These are phyloP conservation scores for Jaenimonas drosophilae DNA, from an alignment of 208 protist genomes.

Conservation along the genomic window DNA sequence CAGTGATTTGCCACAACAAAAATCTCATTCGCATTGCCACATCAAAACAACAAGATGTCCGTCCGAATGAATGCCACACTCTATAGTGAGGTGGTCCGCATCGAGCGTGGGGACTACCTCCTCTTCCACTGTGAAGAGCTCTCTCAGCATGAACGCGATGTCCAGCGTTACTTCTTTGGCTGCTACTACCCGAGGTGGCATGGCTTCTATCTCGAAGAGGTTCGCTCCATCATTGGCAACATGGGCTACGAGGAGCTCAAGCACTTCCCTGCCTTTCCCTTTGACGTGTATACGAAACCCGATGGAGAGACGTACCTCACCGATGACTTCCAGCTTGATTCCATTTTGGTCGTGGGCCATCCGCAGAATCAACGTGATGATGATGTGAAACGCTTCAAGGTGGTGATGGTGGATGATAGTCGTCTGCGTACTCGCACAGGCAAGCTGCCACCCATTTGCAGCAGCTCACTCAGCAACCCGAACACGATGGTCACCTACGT, in stretches of 20 bases:
- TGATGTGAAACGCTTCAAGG: slow-evolving; percentile 71
- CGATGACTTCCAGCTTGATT: slow-evolving; percentile 73
- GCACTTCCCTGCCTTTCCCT: slow-evolving; percentile 71
- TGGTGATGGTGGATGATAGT: slow-evolving; percentile 66
- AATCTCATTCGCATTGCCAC: too few relatives aligned
- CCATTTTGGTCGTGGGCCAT: slow-evolving; percentile 45
- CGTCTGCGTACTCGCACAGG: slow-evolving; percentile 41
- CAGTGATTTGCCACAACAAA: too few relatives aligned
- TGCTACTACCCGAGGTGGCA: slow-evolving; percentile 88
- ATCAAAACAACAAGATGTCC: slow-evolving; percentile 25
- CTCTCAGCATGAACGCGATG: slow-evolving; percentile 48
- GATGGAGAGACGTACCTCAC: slow-evolving; percentile 70
- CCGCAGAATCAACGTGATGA: slow-evolving; percentile 82
- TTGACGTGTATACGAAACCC: slow-evolving; percentile 75
- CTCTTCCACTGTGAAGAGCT: slow-evolving; percentile 77
- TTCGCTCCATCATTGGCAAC: slow-evolving; percentile 69
- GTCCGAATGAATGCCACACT: slow-evolving; percentile 67
- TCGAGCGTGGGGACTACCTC: slow-evolving; percentile 72
- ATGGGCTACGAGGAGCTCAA: slow-evolving; percentile 59
- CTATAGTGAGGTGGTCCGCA: slow-evolving; percentile 71
- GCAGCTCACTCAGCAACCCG: slow-evolving; percentile 20
- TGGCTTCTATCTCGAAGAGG: slow-evolving; percentile 85
- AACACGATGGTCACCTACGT: slow-evolving; percentile 28
- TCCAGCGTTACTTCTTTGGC: slow-evolving; percentile 82
- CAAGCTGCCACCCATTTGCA: slow-evolving; percentile 14